Conservation (phyloP, 2,329 filamentous ascomycete species). For the Biscogniauxia mediterranea region DNA sequence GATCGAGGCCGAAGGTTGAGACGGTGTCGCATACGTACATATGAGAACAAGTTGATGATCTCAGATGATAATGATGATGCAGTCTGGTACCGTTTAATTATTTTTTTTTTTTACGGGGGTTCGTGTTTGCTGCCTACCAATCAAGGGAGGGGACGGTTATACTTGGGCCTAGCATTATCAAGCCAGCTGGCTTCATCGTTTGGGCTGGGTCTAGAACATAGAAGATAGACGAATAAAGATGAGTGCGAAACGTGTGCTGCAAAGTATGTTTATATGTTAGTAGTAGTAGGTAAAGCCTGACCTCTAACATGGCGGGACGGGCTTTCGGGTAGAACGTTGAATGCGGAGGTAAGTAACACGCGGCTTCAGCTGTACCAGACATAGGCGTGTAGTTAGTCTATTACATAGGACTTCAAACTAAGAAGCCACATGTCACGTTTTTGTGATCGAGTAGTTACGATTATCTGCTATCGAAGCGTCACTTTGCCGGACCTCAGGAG, state of each 20-base stretch:
- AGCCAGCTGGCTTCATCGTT: not conserved
- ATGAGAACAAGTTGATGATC: too few species aligned
- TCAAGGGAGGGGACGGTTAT: not conserved
- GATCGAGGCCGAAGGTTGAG: conserved; percentile 66
- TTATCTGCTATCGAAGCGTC: too few species aligned
- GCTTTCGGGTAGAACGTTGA: not conserved
- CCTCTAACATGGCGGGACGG: not conserved
- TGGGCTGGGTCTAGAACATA: not conserved
- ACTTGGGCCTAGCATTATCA: not conserved
- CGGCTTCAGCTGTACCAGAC: too few species aligned
- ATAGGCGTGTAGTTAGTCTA: too few species aligned
- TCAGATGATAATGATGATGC: too few species aligned
- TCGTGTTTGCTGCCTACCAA: not conserved
- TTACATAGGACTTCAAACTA: too few species aligned
- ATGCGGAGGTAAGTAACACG: not conserved
- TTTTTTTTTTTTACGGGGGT: too few species aligned
- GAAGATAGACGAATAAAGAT: not conserved
- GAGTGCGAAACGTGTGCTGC: too few species aligned
- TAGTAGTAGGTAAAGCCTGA: too few species aligned
- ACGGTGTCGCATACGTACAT: not conserved
- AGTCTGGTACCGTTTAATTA: not conserved
- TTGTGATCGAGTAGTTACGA: not conserved
- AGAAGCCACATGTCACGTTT: not conserved
- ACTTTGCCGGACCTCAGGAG: too few species aligned
- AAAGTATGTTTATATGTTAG: too few species aligned